Conservation (phyloP, 2,329 filamentous ascomycete species). For the Hysterium pulicare region DNA sequence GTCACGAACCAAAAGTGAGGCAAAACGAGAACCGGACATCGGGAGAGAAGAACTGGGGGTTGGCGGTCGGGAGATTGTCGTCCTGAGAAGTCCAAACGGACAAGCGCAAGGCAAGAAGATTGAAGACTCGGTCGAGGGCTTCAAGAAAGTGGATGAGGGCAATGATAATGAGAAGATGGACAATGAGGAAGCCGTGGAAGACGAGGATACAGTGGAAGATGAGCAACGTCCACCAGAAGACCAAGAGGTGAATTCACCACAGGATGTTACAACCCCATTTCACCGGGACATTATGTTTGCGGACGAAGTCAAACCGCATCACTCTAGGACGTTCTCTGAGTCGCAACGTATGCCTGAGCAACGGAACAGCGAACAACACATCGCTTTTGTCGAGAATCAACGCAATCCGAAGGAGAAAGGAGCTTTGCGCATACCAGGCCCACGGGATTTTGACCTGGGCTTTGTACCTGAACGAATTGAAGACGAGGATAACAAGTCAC, state of each 20-base stretch:
- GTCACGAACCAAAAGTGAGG: conserved; percentile 51
- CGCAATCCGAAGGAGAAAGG: conserved; percentile 68
- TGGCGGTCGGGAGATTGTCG: conserved; percentile 61
- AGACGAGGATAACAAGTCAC: conserved; percentile 35
- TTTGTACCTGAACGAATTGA: conserved; percentile 63
- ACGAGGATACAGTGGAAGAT: conserved; percentile 9
- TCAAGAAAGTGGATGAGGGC: conserved; percentile 51
- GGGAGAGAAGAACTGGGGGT: conserved; percentile 60
- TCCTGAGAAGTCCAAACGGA: conserved; percentile 58
- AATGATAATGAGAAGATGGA: conserved; percentile 30
- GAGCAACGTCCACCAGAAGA: conserved; percentile 17
- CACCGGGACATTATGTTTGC: conserved; percentile 63
- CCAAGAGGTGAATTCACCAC: conserved; percentile 7
- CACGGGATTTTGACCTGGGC: conserved; percentile 83
- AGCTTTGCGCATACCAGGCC: conserved; percentile 83
- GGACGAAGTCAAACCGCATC: conserved; percentile 60
- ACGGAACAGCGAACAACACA: conserved; percentile 70
- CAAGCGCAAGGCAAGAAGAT: conserved; percentile 57
- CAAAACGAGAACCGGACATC: conserved; percentile 43
- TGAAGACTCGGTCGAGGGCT: conserved; percentile 40
- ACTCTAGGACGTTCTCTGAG: conserved; percentile 52
- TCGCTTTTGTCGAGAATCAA: conserved; percentile 83
- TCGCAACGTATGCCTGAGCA: conserved; percentile 50
- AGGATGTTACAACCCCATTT: conserved; percentile 15
- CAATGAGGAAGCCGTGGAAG: not conserved